Base-by-base conservation (phyloP, 345 rosid genomes). In the Bruguiera parviflora region DNA sequence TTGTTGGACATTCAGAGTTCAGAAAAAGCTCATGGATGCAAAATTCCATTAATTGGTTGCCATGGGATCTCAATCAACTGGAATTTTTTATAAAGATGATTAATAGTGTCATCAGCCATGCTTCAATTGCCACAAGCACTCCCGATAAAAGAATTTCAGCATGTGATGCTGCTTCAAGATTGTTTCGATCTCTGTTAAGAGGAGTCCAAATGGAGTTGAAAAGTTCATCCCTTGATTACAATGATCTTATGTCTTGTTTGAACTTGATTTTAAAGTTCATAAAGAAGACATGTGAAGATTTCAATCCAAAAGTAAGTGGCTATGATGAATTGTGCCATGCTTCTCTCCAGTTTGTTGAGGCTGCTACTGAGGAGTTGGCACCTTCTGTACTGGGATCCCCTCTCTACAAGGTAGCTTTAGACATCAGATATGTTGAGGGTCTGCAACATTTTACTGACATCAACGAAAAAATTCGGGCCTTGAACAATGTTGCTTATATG, bases 11-110 rank as follows among this genome's bases (percentile, higher is more conserved):
- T 76, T 49, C 76, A 39, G 47, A 8, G n/a, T 62, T 81, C 5
- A 65, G 77, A 11, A 66, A 69, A 72, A 66, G 53, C 53, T 57
- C 72, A 9, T 62, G 66, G 78, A 79, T 69, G 22, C 73, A 65
- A 19, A 77, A 77, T 75, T 81, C 84, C n/a, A 73, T 83, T 32
- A 82, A 82, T 72, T 87, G 89, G 92, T 66, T 65, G 53, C 79
- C 82, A 58, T 85, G 85, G 86, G 74, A 71, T 65, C 78, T 73
- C 67, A 53, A 67, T 65, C 87, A 58, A 56, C 24, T 87, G 69
- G 87, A 77, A 20, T 80, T 77, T 61, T 77, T 75, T 64, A 5
- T 82, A 21, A 69, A 68, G 63, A 70, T 78, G 52, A 71, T 81
- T 65, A 57, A 51, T 52, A 69, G 70, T 21, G 69, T 79, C 29